A percentile compares a stretch with the other conserved stretches of the same genome.
Conservation (phyloP, 768 basidiomycete genomes). For the Tricholoma bakamatsutake region DNA sequence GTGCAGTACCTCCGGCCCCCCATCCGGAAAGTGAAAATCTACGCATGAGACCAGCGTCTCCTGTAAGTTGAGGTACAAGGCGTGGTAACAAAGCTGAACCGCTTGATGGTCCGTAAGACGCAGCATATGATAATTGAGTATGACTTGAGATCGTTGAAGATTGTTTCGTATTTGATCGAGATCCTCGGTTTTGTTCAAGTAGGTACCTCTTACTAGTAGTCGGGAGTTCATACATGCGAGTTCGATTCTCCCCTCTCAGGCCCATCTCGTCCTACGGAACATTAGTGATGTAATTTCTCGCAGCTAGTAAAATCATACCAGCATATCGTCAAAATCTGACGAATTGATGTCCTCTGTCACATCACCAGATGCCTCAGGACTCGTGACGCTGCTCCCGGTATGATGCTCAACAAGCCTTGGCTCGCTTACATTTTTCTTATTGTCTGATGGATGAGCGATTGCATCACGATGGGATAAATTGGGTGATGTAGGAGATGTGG, state of each 20-base stretch:
- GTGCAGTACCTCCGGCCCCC: conserved; percentile 35
- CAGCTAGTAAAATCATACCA: conserved; percentile 35
- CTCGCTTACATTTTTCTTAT: conserved; percentile 66
- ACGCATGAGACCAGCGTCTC: conserved; percentile 60
- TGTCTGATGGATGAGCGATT: conserved; percentile 27
- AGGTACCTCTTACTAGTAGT: conserved; percentile 61
- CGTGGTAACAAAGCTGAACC: conserved; percentile 54
- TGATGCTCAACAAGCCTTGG: conserved; percentile 53
- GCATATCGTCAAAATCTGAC: conserved; percentile 58
- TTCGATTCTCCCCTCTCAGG: conserved; percentile 64
- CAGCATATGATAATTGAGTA: conserved; percentile 33
- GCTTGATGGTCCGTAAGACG: conserved; percentile 57
- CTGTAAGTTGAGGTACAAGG: conserved; percentile 71
- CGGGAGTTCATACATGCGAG: conserved; percentile 56
- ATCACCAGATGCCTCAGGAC: conserved; percentile 16
- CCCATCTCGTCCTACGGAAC: conserved; percentile 60
- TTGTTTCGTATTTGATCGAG: conserved; percentile 21
- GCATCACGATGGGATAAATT: conserved; percentile 28
- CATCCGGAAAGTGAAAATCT: conserved; percentile 64
- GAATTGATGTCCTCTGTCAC: conserved; percentile 33
- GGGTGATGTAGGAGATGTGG: conserved; percentile 34
- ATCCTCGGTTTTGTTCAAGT: conserved; percentile 48
- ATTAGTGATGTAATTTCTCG: conserved; percentile 3
- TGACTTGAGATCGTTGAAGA: conserved; percentile 20
- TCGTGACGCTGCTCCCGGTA: conserved; percentile 24